phyloP scores from a whole-genome alignment of 2,329 filamentous ascomycete species.

The Zymoseptoria brevis region DNA sequence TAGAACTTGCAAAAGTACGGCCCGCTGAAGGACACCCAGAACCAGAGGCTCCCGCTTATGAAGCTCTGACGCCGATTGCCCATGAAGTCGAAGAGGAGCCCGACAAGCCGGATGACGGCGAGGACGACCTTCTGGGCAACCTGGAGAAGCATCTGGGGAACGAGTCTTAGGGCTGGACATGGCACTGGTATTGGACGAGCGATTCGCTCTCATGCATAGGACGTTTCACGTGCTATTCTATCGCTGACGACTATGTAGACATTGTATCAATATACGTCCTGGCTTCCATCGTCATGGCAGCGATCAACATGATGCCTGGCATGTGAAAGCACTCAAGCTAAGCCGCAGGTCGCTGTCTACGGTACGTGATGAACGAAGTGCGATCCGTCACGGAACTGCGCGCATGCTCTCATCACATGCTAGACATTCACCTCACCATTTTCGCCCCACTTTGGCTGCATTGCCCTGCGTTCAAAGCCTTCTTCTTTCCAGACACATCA shows the following conservation, averaged over 20 bases:
- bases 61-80: background rate
- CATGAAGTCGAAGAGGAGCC: slow-evolving; percentile 4
- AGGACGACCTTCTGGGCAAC: slow-evolving; percentile 25
- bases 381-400: no score
- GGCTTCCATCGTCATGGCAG: no score
- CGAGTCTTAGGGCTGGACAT: background rate
- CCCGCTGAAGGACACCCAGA: background rate
- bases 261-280: background rate
- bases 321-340: no score
- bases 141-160: slow-evolving; percentile 21
- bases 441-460: no score
- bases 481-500: no score
- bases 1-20: background rate
- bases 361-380: no score
- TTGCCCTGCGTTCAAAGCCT: no score
- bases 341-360: no score
- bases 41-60: background rate
- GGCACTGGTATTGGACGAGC: background rate
- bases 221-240: background rate
- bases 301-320: no score
- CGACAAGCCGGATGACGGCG: slow-evolving; percentile 18
- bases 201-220: background rate
- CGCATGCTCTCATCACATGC: no score
- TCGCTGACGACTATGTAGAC: background rate
- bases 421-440: no score